Conservation (phyloP, 768 basidiomycete species). For the Suillus paluster region DNA sequence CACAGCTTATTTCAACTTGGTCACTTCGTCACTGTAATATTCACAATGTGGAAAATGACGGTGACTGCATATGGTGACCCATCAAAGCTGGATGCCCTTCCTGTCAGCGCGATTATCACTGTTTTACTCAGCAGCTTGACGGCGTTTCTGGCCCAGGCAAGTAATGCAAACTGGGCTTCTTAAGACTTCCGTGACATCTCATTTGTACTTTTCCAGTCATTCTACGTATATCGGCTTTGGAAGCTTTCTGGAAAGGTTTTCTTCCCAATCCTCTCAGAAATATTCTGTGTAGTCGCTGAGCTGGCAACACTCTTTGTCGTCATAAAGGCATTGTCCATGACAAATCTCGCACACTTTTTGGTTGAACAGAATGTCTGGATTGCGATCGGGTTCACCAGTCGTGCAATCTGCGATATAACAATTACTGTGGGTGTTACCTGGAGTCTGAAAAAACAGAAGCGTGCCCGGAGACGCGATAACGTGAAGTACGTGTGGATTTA, state of each 20-base stretch:
- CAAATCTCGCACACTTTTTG: background rate
- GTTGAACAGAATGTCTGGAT: background rate
- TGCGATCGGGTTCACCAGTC: background rate
- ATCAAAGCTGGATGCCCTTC: background rate
- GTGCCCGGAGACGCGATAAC: background rate
- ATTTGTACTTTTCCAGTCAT: background rate
- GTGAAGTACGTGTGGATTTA: too few relatives aligned
- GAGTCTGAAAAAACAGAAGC: background rate
- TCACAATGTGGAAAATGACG: slow-evolving; percentile 2
- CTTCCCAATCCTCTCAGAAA: background rate
- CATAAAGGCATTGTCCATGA: background rate
- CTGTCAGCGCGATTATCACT: background rate
- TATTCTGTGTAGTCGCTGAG: background rate
- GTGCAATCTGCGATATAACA: slow-evolving; percentile 4
- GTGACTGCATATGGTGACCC: background rate
- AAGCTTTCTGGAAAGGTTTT: background rate
- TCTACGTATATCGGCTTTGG: slow-evolving; percentile 6
- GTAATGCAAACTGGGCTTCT: background rate
- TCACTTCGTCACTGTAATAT: background rate
- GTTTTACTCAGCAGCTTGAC: slow-evolving; percentile 2
- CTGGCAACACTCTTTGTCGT: background rate
- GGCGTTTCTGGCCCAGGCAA: background rate
- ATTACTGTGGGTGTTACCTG: slow-evolving; percentile 5
- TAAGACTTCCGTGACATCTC: background rate
- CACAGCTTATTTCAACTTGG: slow-evolving; percentile 1